Conservation (phyloP, 257 asterid genomes). For the Penstemon barbatus region DNA sequence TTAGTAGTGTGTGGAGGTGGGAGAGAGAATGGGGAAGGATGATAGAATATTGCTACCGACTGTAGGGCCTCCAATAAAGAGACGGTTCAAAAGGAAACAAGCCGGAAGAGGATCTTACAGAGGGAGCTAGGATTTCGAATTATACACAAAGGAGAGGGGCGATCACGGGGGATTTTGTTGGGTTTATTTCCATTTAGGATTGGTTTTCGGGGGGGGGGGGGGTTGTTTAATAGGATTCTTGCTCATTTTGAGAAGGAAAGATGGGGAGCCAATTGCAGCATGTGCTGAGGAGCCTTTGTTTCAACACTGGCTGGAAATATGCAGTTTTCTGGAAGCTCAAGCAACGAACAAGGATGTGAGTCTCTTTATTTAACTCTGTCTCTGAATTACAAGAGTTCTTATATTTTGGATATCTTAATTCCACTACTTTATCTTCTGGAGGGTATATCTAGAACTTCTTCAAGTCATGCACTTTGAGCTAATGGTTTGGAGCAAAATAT, state of each 20-base stretch:
- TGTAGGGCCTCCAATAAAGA: constrained; percentile 95
- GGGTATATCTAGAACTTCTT: neutral
- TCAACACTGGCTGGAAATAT: constrained; percentile 77
- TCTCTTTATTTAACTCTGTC: constrained; percentile 24
- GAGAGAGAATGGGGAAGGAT: constrained; percentile 65
- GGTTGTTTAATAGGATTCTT: constrained; percentile 39
- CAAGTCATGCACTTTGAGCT: neutral
- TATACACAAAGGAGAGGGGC: constrained; percentile 31
- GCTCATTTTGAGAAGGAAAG: constrained; percentile 38
- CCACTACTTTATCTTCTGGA: neutral
- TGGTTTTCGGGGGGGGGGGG: constrained; percentile 36
- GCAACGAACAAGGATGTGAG: constrained; percentile 81
- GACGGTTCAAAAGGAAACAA: constrained; percentile 95
- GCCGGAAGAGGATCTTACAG: constrained; percentile 99
- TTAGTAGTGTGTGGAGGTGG: constrained; percentile 40
- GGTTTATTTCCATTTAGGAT: constrained; percentile 44
- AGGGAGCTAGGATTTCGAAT: constrained; percentile 74
- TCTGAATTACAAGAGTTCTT: neutral
- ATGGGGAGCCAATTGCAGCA: constrained; percentile 77
- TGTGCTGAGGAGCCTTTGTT: constrained; percentile 75
- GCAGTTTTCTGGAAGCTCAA: constrained; percentile 94
- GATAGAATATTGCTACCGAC: constrained; percentile 84
- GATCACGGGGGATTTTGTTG: constrained; percentile 40
- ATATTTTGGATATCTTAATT: neutral
- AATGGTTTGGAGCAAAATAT: neutral